Evolutionary conservation across 2,329 filamentous ascomycete species (phyloP).

Genomic region (Cercospora canescens): DNA sequence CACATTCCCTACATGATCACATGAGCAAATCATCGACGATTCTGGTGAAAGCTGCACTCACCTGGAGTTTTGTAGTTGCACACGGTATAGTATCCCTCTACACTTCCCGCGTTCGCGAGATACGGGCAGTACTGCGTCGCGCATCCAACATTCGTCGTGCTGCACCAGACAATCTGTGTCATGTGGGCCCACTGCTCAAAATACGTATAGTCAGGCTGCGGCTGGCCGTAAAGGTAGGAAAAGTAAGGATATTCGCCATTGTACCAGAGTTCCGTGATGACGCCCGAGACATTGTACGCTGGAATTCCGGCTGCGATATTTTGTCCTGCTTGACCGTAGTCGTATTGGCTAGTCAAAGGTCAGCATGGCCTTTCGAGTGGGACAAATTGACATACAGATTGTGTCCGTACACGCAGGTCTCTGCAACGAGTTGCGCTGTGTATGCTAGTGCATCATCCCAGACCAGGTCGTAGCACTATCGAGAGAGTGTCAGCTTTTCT

Average conservation of each 20-base stretch:
- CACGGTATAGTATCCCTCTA: slow-evolving; percentile 68
- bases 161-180: slow-evolving; percentile 71
- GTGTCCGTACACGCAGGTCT: slow-evolving; percentile 71
- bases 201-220: slow-evolving; percentile 59
- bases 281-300: slow-evolving; percentile 59
- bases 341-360: slow-evolving; percentile 53
- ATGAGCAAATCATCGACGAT: not conserved
- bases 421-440: slow-evolving; percentile 65
- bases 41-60: slow-evolving; percentile 44
- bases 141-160: slow-evolving; percentile 64
- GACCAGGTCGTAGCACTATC: slow-evolving; percentile 45
- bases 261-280: slow-evolving; percentile 85
- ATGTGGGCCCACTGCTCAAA: slow-evolving; percentile 74
- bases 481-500: slow-evolving; percentile 51
- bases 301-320: slow-evolving; percentile 76
- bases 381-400: slow-evolving; percentile 61
- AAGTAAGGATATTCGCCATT: slow-evolving; percentile 69
- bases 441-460: slow-evolving; percentile 67
- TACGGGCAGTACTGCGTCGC: slow-evolving; percentile 56
- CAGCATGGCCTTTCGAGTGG: slow-evolving; percentile 24
- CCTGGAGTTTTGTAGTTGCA: slow-evolving; percentile 82
- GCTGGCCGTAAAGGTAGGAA: slow-evolving; percentile 55
- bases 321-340: slow-evolving; percentile 60
- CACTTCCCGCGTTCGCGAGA: slow-evolving; percentile 46
- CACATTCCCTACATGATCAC: slow-evolving; percentile 15